phyloP scores from a whole-genome alignment of 768 basidiomycete species.

The Neoboletus subvelutipes region DNA sequence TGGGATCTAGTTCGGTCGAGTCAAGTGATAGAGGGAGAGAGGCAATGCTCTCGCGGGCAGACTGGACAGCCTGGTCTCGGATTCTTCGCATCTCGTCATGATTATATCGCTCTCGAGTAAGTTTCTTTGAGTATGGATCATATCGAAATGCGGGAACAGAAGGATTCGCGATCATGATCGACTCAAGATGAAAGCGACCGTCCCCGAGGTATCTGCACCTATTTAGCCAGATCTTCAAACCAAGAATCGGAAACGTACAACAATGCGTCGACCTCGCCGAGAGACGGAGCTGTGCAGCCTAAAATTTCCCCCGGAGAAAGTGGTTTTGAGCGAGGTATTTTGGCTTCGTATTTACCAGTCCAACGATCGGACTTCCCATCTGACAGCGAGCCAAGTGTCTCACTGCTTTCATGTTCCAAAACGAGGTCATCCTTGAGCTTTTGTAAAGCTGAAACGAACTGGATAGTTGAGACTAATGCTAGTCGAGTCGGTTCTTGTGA shows the following conservation, averaged over 20 bases:
- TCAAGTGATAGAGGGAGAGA: constrained; percentile 18
- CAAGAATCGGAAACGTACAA: constrained; percentile 52
- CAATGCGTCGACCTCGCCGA: constrained; percentile 83
- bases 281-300: constrained; percentile 90
- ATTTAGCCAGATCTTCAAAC: constrained; percentile 1
- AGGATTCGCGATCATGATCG: constrained; percentile 99
- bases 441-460: constrained; percentile 93
- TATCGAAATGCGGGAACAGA: constrained; percentile 93
- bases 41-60: constrained; percentile 65
- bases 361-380: constrained; percentile 33
- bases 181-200: constrained; percentile 96
- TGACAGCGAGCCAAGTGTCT: neutral
- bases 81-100: constrained; percentile 82
- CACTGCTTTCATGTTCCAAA: constrained; percentile 31
- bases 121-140: constrained; percentile 97
- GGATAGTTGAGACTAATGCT: constrained; percentile 95
- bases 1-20: constrained; percentile 2
- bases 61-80: constrained; percentile 71
- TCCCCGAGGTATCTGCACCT: constrained; percentile 88
- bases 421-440: constrained; percentile 78
- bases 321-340: constrained; percentile 85
- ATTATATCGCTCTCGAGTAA: constrained; percentile 90
- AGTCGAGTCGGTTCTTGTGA: constrained; percentile 56
- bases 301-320: constrained; percentile 95
- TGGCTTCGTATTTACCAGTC: constrained; percentile 68